A percentile compares a stretch with the other conserved stretches of the same genome.
Evolutionary conservation across 2,329 filamentous ascomycete genomes (phyloP).

Genomic region (Xylaria sp.): DNA sequence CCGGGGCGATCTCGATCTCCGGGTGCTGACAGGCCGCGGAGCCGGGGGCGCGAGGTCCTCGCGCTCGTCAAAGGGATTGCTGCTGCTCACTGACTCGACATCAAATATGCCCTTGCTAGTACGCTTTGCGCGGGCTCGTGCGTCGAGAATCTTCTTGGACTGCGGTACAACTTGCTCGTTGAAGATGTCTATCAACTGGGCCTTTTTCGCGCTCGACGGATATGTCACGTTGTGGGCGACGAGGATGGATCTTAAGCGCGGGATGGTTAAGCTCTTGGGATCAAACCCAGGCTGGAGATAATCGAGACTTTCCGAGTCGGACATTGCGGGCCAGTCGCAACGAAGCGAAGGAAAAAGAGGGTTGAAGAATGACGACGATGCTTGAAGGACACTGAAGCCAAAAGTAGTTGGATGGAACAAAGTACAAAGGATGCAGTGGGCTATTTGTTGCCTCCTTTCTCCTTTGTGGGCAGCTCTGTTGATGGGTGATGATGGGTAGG

Average conservation of each 20-base stretch:
- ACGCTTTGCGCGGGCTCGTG: conserved; percentile 81
- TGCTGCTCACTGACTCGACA: conserved; percentile 71
- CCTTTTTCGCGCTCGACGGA: conserved; percentile 90
- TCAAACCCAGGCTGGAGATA: conserved; percentile 92
- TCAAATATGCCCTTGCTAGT: conserved; percentile 86
- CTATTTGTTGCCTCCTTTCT: conserved; percentile 9
- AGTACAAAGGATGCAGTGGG: conserved; percentile 1
- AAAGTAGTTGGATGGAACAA: not conserved
- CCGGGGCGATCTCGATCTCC: conserved; percentile 65
- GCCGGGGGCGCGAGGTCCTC: conserved; percentile 63
- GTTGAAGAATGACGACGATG: not conserved
- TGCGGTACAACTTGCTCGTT: conserved; percentile 81
- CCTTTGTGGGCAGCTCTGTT: not conserved
- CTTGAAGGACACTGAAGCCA: not conserved
- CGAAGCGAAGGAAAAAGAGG: not conserved
- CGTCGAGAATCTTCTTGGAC: conserved; percentile 77
- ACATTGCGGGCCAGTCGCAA: conserved; percentile 56
- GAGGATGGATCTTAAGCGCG: conserved; percentile 88
- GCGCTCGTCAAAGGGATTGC: conserved; percentile 68
- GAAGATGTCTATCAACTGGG: conserved; percentile 86
- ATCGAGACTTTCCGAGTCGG: conserved; percentile 73
- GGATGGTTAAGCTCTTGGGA: conserved; percentile 82
- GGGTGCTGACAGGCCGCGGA: conserved; percentile 54
- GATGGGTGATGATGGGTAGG: too few relatives aligned
- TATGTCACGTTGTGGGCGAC: conserved; percentile 89